A percentile compares a stretch with the other conserved stretches of the same genome.
Evolutionary conservation across 805 yeast species (phyloP).

Genomic region (Candida sonorensis): DNA sequence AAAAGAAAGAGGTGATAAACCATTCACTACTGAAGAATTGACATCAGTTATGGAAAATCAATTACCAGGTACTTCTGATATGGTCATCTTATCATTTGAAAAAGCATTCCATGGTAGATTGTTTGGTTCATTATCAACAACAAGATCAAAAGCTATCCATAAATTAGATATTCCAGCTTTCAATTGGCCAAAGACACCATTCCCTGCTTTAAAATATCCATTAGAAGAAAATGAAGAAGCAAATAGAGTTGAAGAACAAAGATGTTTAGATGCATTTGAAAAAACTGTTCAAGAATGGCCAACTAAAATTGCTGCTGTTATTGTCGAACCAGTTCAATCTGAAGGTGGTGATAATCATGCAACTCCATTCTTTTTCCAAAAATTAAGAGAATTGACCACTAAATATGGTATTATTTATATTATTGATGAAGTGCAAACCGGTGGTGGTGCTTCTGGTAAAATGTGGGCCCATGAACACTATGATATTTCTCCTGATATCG

Average conservation of each 20-base stretch:
- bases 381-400: constrained; percentile 51
- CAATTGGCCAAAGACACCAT: constrained; percentile 53
- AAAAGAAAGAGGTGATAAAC: constrained; percentile 40
- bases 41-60: constrained; percentile 42
- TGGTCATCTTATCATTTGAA: constrained; percentile 47
- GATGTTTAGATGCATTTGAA: constrained; percentile 41
- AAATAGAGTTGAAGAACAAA: constrained; percentile 40
- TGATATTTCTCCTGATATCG: constrained; percentile 57
- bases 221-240: constrained; percentile 55
- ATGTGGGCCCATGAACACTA: constrained; percentile 73
- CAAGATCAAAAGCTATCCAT: constrained; percentile 51
- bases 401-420: constrained; percentile 54
- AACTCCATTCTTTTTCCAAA: constrained; percentile 53
- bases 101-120: constrained; percentile 52
- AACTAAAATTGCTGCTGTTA: constrained; percentile 43
- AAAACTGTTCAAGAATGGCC: constrained; percentile 32
- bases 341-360: constrained; percentile 79
- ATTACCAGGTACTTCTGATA: constrained; percentile 46
- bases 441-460: constrained; percentile 68
- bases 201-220: constrained; percentile 82
- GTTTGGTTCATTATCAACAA: constrained; percentile 49
- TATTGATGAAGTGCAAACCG: constrained; percentile 70
- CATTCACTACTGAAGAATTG: constrained; percentile 40
- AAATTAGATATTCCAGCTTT: constrained; percentile 56
- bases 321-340: constrained; percentile 59